phyloP scores from a whole-genome alignment of 2,329 filamentous ascomycete species.

The Monilinia polystroma region DNA sequence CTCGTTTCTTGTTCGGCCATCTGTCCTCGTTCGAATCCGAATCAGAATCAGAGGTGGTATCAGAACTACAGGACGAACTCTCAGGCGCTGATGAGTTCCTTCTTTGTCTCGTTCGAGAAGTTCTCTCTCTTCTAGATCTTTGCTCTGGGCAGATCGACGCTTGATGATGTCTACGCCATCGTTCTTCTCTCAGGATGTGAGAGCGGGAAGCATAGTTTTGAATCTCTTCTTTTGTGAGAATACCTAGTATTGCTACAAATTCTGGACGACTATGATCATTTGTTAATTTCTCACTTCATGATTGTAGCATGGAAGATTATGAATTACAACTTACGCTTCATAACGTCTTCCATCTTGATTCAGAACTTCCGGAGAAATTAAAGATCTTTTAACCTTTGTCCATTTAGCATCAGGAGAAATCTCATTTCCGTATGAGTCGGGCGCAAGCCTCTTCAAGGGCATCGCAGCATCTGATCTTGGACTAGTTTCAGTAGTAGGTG shows the following conservation, averaged over 20 bases:
- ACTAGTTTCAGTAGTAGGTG: conserved; percentile 12
- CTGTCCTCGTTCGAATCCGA: neutral
- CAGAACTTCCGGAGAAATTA: conserved; percentile 59
- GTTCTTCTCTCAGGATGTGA: conserved; percentile 41
- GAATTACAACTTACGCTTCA: conserved; percentile 47
- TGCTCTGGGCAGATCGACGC: neutral
- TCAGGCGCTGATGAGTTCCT: neutral
- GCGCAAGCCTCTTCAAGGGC: conserved; percentile 45
- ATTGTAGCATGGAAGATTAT: neutral
- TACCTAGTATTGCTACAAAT: conserved; percentile 60
- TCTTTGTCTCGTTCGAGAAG: neutral
- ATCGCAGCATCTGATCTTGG: conserved; percentile 20
- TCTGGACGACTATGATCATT: conserved; percentile 47
- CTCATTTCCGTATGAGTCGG: conserved; percentile 56
- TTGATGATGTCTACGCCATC: conserved; percentile 25
- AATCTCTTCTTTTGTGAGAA: conserved; percentile 53
- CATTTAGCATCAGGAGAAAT: conserved; percentile 59
- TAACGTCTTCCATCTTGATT: conserved; percentile 56
- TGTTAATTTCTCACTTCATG: conserved; percentile 11
- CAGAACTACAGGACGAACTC: neutral
- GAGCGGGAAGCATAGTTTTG: conserved; percentile 49
- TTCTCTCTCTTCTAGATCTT: neutral
- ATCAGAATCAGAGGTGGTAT: conserved; percentile 4
- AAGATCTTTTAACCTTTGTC: conserved; percentile 56
- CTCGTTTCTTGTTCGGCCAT: neutral